Percentiles rank a stretch among this genome's conserved stretches.
These are phyloP conservation scores for Microbotryum intermedium DNA, from an alignment of 1,284 basidiomycete genomes.

Conservation along the genomic window DNA sequence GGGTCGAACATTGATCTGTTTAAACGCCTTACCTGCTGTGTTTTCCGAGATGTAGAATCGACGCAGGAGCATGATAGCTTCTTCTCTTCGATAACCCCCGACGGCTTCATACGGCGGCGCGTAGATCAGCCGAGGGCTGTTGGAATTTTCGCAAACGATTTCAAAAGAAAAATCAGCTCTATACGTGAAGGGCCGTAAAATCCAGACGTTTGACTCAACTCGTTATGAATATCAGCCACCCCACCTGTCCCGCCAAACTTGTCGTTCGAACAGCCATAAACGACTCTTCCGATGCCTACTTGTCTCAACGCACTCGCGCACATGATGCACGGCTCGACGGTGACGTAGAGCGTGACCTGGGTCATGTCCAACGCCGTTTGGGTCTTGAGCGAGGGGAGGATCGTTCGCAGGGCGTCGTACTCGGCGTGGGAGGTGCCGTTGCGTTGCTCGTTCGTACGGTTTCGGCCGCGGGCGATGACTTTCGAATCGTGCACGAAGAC, in stretches of 20 bases:
- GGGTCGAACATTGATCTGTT: neutral
- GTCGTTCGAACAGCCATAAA: constrained; percentile 91
- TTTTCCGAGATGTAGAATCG: constrained; percentile 96
- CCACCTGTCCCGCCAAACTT: constrained; percentile 96
- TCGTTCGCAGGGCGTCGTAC: constrained; percentile 88
- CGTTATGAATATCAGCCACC: constrained; percentile 74
- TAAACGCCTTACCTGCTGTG: constrained; percentile 60
- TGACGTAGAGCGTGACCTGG: constrained; percentile 82
- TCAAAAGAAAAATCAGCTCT: neutral
- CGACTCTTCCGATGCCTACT: constrained; percentile 81
- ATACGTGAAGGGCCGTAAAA: neutral
- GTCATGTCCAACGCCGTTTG: neutral
- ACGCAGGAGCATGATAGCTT: constrained; percentile 89
- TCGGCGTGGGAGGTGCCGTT: constrained; percentile 97
- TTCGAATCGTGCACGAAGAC: constrained; percentile 74
- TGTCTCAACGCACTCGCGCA: constrained; percentile 92
- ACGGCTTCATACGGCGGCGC: constrained; percentile 68
- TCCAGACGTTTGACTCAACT: constrained; percentile 45
- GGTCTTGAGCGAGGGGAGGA: constrained; percentile 50
- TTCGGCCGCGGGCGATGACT: constrained; percentile 77
- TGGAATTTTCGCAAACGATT: neutral
- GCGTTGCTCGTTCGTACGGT: constrained; percentile 85
- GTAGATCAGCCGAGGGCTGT: constrained; percentile 35
- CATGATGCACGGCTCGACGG: constrained; percentile 99
- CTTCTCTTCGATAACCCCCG: constrained; percentile 78